These are phyloP conservation scores for Colletotrichum camelliae DNA, from an alignment of 2,329 filamentous ascomycete genomes.

Conservation along the genomic window DNA sequence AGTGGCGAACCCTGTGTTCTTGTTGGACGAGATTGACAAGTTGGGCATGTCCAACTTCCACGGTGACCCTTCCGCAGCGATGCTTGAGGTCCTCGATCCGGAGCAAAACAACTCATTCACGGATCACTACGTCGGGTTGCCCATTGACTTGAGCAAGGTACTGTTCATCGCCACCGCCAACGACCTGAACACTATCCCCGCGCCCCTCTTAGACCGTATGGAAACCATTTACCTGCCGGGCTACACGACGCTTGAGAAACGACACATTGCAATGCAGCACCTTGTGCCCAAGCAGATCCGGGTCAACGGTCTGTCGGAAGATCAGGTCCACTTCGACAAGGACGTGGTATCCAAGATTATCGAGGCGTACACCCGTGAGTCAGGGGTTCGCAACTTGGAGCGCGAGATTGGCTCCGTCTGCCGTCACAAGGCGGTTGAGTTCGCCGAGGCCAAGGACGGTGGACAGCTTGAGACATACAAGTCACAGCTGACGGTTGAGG, in stretches of 20 bases:
- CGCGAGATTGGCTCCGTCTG: slow-evolving; percentile 95
- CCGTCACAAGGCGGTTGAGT: slow-evolving; percentile 94
- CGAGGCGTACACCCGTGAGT: slow-evolving; percentile 94
- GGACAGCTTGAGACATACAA: slow-evolving; percentile 73
- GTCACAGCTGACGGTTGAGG: slow-evolving; percentile 73
- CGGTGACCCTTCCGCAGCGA: slow-evolving; percentile 93
- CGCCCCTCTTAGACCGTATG: slow-evolving; percentile 95
- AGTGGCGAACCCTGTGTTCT: slow-evolving; percentile 91
- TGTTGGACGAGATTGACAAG: slow-evolving; percentile 98
- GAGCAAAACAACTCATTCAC: slow-evolving; percentile 96
- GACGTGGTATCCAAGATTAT: slow-evolving; percentile 95
- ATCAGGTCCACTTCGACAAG: slow-evolving; percentile 77
- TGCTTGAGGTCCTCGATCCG: slow-evolving; percentile 96
- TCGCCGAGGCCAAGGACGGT: slow-evolving; percentile 84
- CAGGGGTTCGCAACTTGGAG: slow-evolving; percentile 94
- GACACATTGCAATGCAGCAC: slow-evolving; percentile 90
- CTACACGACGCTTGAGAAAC: slow-evolving; percentile 96
- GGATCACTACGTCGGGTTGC: slow-evolving; percentile 96
- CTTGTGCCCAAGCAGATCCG: slow-evolving; percentile 96
- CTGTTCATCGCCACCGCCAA: slow-evolving; percentile 98
- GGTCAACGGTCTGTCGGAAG: slow-evolving; percentile 81
- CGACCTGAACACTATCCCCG: slow-evolving; percentile 89
- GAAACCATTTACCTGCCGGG: slow-evolving; percentile 92
- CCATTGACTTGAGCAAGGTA: slow-evolving; percentile 94
- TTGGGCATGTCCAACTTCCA: slow-evolving; percentile 90